phyloP scores from a whole-genome alignment of 1,284 basidiomycete genomes.

The Apiotrichum gamsii region DNA sequence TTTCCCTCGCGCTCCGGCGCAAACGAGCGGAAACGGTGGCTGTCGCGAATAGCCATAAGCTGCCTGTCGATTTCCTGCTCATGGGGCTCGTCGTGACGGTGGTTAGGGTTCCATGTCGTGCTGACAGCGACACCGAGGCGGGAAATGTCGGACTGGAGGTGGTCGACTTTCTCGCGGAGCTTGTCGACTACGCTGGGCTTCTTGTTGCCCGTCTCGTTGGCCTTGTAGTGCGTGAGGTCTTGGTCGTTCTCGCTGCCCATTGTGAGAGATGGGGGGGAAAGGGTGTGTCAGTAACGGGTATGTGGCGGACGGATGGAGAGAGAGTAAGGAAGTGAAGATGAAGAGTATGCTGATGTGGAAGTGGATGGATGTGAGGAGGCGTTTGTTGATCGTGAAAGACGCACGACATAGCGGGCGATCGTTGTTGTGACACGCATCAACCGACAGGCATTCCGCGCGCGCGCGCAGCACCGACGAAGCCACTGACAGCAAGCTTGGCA shows the following conservation, averaged over 20 bases:
- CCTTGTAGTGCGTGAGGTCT: conserved; percentile 5
- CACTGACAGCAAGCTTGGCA: too few species aligned
- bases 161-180: conserved; percentile 34
- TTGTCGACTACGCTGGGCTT: conserved; percentile 26
- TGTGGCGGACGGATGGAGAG: background rate
- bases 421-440: too few species aligned
- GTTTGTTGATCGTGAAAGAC: too few species aligned
- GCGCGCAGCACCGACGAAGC: too few species aligned
- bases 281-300: too few species aligned
- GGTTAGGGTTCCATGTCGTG: conserved; percentile 49
- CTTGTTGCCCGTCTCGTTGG: too few species aligned
- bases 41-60: conserved; percentile 63
- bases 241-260: background rate
- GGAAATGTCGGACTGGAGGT: conserved; percentile 30
- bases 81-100: conserved; percentile 61
- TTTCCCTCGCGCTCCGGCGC: conserved; percentile 64
- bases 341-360: too few species aligned
- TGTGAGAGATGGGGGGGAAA: background rate
- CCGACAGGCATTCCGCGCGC: too few species aligned
- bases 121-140: conserved; percentile 32
- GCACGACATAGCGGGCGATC: too few species aligned
- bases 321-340: too few species aligned
- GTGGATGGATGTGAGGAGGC: background rate
- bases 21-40: conserved; percentile 80
- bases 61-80: conserved; percentile 63